Conservation (phyloP, 2,329 filamentous ascomycete species). For the Penicillium sp. region DNA sequence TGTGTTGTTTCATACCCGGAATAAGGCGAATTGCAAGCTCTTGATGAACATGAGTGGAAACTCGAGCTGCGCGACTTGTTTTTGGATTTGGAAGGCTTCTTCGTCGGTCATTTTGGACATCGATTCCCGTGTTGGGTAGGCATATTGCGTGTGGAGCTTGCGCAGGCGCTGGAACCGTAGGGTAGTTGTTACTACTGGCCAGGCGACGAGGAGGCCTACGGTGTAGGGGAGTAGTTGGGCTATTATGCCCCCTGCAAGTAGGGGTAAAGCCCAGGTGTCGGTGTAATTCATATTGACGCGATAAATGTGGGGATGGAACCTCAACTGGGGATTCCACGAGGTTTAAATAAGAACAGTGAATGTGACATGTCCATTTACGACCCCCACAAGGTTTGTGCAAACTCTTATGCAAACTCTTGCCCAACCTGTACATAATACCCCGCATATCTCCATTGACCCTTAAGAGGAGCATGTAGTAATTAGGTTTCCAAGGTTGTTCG, state of each 20-base stretch:
- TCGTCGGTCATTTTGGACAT: constrained; percentile 55
- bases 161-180: constrained; percentile 39
- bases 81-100: constrained; percentile 54
- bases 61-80: constrained; percentile 50
- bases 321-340: not conserved
- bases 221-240: constrained; percentile 24
- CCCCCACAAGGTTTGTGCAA: not conserved
- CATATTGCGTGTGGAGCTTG: constrained; percentile 43
- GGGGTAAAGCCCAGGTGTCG: not conserved
- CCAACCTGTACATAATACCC: not conserved
- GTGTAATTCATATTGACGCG: not conserved
- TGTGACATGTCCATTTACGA: not conserved
- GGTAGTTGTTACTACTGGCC: constrained; percentile 29
- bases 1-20: constrained; percentile 45
- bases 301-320: not conserved
- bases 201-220: constrained; percentile 25
- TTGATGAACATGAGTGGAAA: constrained; percentile 56
- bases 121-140: constrained; percentile 48
- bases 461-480: not conserved
- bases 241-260: constrained; percentile 3
- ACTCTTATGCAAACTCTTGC: too few species aligned
- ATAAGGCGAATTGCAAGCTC: constrained; percentile 59
- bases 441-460: not conserved
- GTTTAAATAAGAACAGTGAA: not conserved
- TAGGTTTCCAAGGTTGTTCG: too few species aligned